A percentile compares a stretch with the other conserved stretches of the same genome.
These are phyloP conservation scores for Lecanicillium sp. DNA, from an alignment of 2,329 filamentous ascomycete species.

Conservation along the genomic window DNA sequence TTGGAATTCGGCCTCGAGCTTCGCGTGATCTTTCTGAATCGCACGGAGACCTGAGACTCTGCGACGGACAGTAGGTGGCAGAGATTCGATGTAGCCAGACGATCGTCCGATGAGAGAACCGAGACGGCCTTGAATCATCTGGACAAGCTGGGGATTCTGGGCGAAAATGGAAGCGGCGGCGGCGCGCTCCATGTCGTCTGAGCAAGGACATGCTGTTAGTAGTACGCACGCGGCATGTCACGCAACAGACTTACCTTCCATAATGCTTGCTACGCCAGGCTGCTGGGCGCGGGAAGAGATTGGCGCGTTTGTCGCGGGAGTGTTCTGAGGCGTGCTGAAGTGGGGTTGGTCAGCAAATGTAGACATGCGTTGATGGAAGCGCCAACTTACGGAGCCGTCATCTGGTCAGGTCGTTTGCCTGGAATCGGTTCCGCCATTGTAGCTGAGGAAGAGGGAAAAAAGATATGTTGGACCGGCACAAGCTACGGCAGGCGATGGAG, in stretches of 20 bases:
- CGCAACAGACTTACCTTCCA: constrained; percentile 68
- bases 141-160: constrained; percentile 87
- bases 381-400: constrained; percentile 52
- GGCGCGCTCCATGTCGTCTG: constrained; percentile 86
- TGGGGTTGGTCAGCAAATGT: constrained; percentile 36
- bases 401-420: constrained; percentile 53
- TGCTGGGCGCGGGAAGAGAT: constrained; percentile 97
- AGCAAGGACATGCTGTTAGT: constrained; percentile 18
- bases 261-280: constrained; percentile 89
- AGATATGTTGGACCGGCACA: constrained; percentile 9
- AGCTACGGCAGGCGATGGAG: constrained; percentile 18
- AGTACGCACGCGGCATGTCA: no score
- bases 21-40: constrained; percentile 97
- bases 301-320: constrained; percentile 87
- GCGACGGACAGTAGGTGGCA: constrained; percentile 81
- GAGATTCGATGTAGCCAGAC: constrained; percentile 95
- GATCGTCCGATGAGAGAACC: constrained; percentile 88
- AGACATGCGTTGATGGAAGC: constrained; percentile 20
- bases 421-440: constrained; percentile 59
- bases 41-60: constrained; percentile 94
- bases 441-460: constrained; percentile 24
- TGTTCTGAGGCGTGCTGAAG: constrained; percentile 93
- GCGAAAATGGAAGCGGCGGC: constrained; percentile 90
- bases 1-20: constrained; percentile 97
- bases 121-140: constrained; percentile 97